phyloP scores from a whole-genome alignment of 2,329 filamentous ascomycete genomes.

The Nothomitra cinnamomea region DNA sequence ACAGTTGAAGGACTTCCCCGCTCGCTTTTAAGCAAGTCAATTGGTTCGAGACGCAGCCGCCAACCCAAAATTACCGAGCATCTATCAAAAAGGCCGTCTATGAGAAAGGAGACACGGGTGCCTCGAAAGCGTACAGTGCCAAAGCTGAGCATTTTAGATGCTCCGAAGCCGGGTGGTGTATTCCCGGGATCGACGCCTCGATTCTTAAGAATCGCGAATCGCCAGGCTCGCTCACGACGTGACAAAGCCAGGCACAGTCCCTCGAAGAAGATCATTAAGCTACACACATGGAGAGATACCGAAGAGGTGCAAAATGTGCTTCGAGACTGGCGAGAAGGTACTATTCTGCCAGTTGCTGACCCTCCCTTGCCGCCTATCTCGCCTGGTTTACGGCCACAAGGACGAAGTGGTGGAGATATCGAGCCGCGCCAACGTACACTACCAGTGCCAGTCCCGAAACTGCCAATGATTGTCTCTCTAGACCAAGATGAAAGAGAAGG shows the following conservation, averaged over 20 bases:
- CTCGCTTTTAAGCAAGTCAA: neutral
- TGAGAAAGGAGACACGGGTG: neutral
- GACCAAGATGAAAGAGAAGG: neutral
- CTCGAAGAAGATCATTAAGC: slow-evolving; percentile 3
- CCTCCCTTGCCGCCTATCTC: neutral
- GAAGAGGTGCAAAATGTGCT: slow-evolving; percentile 2
- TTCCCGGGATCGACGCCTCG: neutral
- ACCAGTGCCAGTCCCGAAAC: neutral
- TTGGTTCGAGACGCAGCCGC: neutral
- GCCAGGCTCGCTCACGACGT: slow-evolving; percentile 3
- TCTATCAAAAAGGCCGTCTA: neutral
- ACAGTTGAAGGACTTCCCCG: slow-evolving; percentile 8
- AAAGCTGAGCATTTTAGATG: slow-evolving; percentile 5
- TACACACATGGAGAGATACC: slow-evolving; percentile 4
- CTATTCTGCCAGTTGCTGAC: neutral
- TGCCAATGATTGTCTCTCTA: neutral
- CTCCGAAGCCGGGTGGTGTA: neutral
- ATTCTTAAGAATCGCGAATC: slow-evolving; percentile 5
- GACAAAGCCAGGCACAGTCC: slow-evolving; percentile 7
- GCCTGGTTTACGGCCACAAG: neutral
- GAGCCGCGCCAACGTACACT: neutral
- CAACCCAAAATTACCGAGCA: neutral
- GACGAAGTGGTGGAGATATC: neutral
- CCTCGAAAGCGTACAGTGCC: neutral
- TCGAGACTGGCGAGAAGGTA: slow-evolving; percentile 4